phyloP scores from a whole-genome alignment of 768 basidiomycete genomes.

The Tulasnella sp. region DNA sequence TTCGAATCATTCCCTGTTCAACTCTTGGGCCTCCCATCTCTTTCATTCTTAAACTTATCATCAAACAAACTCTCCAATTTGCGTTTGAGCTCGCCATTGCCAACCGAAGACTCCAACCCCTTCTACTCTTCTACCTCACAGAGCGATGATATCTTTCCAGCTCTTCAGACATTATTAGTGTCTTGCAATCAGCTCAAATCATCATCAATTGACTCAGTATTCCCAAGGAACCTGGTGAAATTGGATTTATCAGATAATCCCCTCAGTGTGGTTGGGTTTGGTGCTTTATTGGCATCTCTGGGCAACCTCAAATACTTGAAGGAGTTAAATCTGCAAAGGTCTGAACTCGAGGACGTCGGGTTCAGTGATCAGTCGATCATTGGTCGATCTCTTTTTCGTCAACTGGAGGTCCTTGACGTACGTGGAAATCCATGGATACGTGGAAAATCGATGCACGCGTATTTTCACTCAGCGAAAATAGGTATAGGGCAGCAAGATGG shows the following conservation, averaged over 20 bases:
- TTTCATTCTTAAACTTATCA: slow-evolving; percentile 48
- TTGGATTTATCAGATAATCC: slow-evolving; percentile 58
- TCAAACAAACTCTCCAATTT: slow-evolving; percentile 42
- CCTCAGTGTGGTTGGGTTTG: slow-evolving; percentile 32
- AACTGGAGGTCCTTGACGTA: slow-evolving; percentile 46
- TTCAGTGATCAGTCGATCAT: slow-evolving; percentile 7
- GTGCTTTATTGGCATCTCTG: slow-evolving; percentile 37
- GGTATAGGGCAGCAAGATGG: neutral
- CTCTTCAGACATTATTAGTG: slow-evolving; percentile 47
- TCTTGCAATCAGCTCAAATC: slow-evolving; percentile 56
- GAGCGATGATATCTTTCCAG: slow-evolving; percentile 32
- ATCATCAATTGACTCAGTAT: slow-evolving; percentile 36
- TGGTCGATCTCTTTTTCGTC: slow-evolving; percentile 40
- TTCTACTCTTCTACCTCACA: neutral
- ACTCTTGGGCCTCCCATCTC: slow-evolving; percentile 48
- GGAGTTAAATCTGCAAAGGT: slow-evolving; percentile 32
- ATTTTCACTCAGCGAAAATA: slow-evolving; percentile 30
- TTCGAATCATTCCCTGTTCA: slow-evolving; percentile 51
- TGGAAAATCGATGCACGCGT: slow-evolving; percentile 37
- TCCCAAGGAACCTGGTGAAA: slow-evolving; percentile 41
- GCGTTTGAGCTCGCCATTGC: neutral
- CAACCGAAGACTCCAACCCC: slow-evolving; percentile 1
- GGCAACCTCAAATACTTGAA: slow-evolving; percentile 37
- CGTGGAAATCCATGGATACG: slow-evolving; percentile 47
- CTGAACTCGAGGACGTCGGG: neutral